Conservation (phyloP, 2,329 filamentous ascomycete genomes). For the Hirsutella rhossiliensis region DNA sequence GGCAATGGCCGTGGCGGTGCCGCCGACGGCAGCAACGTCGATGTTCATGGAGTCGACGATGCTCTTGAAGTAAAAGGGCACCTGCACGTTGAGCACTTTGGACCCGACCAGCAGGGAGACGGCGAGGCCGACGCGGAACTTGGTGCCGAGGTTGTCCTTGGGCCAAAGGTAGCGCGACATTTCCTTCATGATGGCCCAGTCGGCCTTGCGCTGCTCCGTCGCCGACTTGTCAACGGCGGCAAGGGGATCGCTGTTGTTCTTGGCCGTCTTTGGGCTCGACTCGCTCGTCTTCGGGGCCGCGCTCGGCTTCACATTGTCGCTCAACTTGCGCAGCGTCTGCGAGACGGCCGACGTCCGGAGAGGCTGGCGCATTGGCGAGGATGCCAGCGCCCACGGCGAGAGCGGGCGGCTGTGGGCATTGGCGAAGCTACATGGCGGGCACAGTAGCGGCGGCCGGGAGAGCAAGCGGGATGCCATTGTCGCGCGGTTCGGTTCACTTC, state of each 20-base stretch:
- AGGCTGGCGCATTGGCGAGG: not conserved
- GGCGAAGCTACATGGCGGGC: constrained; percentile 15
- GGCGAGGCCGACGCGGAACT: constrained; percentile 76
- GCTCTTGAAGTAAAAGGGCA: constrained; percentile 97
- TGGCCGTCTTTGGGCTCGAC: constrained; percentile 7
- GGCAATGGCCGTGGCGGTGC: constrained; percentile 77
- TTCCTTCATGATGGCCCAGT: constrained; percentile 98
- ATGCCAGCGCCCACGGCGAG: not conserved
- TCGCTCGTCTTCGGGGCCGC: not conserved
- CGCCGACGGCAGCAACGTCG: constrained; percentile 76
- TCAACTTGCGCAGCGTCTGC: constrained; percentile 3
- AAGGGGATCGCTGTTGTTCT: constrained; percentile 18
- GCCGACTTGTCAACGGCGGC: constrained; percentile 35
- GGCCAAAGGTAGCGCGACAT: constrained; percentile 97
- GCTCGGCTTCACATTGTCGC: not conserved
- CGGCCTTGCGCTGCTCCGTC: constrained; percentile 86
- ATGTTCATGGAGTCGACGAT: constrained; percentile 98
- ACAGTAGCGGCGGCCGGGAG: constrained; percentile 18
- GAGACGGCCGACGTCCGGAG: constrained; percentile 19
- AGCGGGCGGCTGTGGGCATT: not conserved
- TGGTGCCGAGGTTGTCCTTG: constrained; percentile 61
- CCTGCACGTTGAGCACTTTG: constrained; percentile 93
- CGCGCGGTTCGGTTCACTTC: constrained; percentile 11
- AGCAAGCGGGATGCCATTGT: constrained; percentile 25
- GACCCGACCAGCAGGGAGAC: constrained; percentile 73